Evolutionary conservation across 495 filamentous ascomycete species (phyloP).

Genomic region (Hypoxylon trugodes): DNA sequence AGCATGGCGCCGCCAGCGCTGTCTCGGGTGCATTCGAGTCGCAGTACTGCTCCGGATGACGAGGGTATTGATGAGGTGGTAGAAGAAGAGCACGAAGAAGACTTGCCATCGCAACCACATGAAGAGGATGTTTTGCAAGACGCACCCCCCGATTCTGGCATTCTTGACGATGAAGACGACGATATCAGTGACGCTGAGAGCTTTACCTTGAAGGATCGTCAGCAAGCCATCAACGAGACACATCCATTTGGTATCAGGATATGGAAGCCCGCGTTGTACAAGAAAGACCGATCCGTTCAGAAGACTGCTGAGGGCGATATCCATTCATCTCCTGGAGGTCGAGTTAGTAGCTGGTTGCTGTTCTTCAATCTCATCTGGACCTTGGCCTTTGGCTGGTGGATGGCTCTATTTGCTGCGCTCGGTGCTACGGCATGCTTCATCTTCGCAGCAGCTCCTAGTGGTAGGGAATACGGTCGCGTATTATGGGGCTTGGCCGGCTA

Average conservation of each 20-base stretch:
- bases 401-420: slow-evolving; percentile 75
- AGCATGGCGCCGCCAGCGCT: slow-evolving; percentile 66
- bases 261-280: slow-evolving; percentile 98
- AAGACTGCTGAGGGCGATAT: slow-evolving; percentile 97
- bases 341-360: slow-evolving; percentile 82
- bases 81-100: slow-evolving; percentile 39
- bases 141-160: slow-evolving; percentile 25
- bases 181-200: slow-evolving; percentile 81
- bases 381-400: slow-evolving; percentile 96
- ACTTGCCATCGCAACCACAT: slow-evolving; percentile 42
- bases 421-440: slow-evolving; percentile 81
- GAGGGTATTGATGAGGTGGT: slow-evolving; percentile 52
- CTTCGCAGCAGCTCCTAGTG: slow-evolving; percentile 80
- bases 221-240: slow-evolving; percentile 98
- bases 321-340: slow-evolving; percentile 90
- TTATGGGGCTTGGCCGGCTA: slow-evolving; percentile 86
- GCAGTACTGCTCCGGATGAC: slow-evolving; percentile 56
- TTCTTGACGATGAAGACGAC: slow-evolving; percentile 64
- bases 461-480: slow-evolving; percentile 84
- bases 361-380: slow-evolving; percentile 93
- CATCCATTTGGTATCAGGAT: slow-evolving; percentile 98
- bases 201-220: slow-evolving; percentile 87
- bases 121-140: slow-evolving; percentile 44
- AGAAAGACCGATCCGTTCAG: slow-evolving; percentile 95
- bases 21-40: slow-evolving; percentile 63